Conservation (phyloP, 495 filamentous ascomycete species). For the Penicillium turbatum region DNA sequence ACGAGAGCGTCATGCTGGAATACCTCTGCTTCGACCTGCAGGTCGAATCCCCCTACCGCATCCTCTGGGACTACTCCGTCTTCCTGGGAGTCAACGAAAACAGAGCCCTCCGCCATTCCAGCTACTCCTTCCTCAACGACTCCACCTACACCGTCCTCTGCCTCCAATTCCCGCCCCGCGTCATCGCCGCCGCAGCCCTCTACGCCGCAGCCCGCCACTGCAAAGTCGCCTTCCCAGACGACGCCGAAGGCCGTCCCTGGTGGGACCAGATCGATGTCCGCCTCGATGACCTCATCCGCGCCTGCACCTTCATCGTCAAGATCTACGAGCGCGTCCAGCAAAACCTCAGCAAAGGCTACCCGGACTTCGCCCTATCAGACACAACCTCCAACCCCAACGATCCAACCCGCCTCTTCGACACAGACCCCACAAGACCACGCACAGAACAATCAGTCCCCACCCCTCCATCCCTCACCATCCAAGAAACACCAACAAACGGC, state of each 20-base stretch:
- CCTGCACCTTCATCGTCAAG: conserved; percentile 65
- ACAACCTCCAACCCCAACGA: conserved; percentile 24
- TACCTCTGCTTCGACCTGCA: conserved; percentile 89
- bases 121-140: conserved; percentile 93
- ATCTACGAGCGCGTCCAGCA: conserved; percentile 65
- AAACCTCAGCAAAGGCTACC: conserved; percentile 42
- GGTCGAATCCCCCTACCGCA: conserved; percentile 76
- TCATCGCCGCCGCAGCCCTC: conserved; percentile 79
- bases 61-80: conserved; percentile 71
- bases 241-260: conserved; percentile 72
- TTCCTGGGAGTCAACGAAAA: conserved; percentile 66
- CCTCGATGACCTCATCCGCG: conserved; percentile 57
- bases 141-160: conserved; percentile 76
- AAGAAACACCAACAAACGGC: conserved; percentile 24
- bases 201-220: conserved; percentile 76
- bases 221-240: conserved; percentile 66
- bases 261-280: conserved; percentile 70
- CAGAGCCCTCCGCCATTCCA: conserved; percentile 71
- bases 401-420: conserved; percentile 28
- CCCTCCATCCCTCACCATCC: conserved; percentile 14
- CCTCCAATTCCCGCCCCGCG: conserved; percentile 70
- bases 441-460: conserved; percentile 5
- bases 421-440: conserved; percentile 13
- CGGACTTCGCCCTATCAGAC: conserved; percentile 26
- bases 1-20: conserved; percentile 90